phyloP scores from a whole-genome alignment of 73 alveolate species.

The Paramecium biaurelia region DNA sequence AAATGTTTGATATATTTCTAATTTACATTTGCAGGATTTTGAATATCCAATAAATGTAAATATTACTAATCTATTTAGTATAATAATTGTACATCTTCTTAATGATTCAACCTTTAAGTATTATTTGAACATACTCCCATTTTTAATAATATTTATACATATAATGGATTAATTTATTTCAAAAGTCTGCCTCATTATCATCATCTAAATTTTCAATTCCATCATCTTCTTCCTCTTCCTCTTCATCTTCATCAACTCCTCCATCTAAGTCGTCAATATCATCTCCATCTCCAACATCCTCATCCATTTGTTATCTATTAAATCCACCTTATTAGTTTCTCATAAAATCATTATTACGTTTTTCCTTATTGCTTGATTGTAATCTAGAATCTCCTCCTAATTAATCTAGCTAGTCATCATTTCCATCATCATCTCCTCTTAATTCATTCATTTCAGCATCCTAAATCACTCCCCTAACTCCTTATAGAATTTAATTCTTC shows the following conservation, averaged over 20 bases:
- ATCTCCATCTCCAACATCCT: not conserved
- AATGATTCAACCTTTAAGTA: not conserved
- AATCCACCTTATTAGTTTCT: slow-evolving; percentile 63
- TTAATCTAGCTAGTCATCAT: slow-evolving; percentile 2
- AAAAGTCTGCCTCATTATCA: slow-evolving; percentile 67
- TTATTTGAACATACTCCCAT: slow-evolving; percentile 33
- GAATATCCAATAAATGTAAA: not conserved
- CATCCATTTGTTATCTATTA: slow-evolving; percentile 59
- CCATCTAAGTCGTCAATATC: slow-evolving; percentile 2
- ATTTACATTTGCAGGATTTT: slow-evolving; percentile 1
- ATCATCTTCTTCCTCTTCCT: slow-evolving; percentile 69
- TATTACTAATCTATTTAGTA: not conserved
- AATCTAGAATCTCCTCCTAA: slow-evolving; percentile 33
- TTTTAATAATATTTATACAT: not conserved
- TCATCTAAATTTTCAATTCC: slow-evolving; percentile 66
- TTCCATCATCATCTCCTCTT: slow-evolving; percentile 39
- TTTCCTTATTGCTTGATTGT: not conserved
- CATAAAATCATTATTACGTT: not conserved
- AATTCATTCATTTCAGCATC: not conserved
- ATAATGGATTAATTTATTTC: not conserved
- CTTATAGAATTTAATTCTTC: not conserved
- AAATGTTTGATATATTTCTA: not conserved
- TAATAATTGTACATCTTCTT: not conserved
- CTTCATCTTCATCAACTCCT: slow-evolving; percentile 59
- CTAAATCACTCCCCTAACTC: not conserved